Base-by-base conservation (phyloP, 257 asterid species). In the Lantana camara region DNA sequence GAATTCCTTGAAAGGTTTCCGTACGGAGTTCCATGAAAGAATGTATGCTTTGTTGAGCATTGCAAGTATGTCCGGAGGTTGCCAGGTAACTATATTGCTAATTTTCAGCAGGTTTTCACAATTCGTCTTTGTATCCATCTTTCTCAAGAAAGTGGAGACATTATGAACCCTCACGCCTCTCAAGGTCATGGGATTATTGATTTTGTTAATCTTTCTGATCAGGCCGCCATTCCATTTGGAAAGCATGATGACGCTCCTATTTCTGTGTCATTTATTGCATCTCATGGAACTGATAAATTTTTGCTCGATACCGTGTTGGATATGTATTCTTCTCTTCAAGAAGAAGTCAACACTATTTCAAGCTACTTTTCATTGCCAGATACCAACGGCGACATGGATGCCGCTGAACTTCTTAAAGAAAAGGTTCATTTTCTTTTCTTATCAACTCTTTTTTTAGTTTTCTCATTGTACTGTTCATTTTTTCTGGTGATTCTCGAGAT, bases 271-370 rank as follows among this genome's bases (percentile, higher is more conserved):
- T 80, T 88, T 57, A 67, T 94, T 71, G 95, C 96, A 30, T 83
- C 90, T 59, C 95, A 86, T 47, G 95, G 96, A 60, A 52, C 67
- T 69, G 99, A 94, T 82, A 94, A 94, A 68, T 88, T 88, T 80
- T 74, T 94, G 75, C 97, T 94, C 58, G 99, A 90, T 66, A 81
- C 95, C 58, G 63, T 94, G 29, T 76, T 88, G 88, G 99, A 94
- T 74, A 64, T 82, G 81, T 78, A 83, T 82, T 66, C 87, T 19
- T 73, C 87, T 73, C 89, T 93, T 73, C 95, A 87, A 90, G 87
- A 91, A 56, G 95, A 80, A 76, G 71, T 64, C 63, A 61, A n/a
- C 17, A 40, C 49, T 63, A 71, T 62, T 51, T 78, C 91, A 27
- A 84, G 71, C 57, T 77, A 89, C 66, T 66, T 76, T 55, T 87